Evolutionary conservation across 2,329 filamentous ascomycete genomes (phyloP), one percentile per base, ranked within the genome.

Genomic region (Chalaropsis thielavioides): DNA sequence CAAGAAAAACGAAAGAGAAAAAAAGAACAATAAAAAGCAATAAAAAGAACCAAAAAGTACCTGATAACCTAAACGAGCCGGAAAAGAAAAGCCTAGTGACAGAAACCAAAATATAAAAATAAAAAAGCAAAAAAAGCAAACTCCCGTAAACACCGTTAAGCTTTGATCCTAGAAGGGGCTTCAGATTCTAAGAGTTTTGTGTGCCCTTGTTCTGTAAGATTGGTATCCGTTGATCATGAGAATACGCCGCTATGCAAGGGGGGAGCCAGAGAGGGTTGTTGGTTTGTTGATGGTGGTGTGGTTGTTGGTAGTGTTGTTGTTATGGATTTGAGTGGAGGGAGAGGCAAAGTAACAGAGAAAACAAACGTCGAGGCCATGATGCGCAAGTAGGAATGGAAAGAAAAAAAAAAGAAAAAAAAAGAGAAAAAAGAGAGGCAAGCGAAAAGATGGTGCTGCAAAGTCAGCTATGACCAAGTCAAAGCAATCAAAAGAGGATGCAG

Each of bases 111-210:
- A 51, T 51, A 35, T 31, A 51, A 63, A 49, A 60, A 27, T 38
- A 60, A 51, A 49, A n/a, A 40, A 61, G 27, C 51, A 58, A 59
- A 51, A 49, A n/a, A 40, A 61, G 27, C 51, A 58, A 59, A 65
- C 41, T 40, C 61, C 61, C 61, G 54, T 51, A 22, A 62, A 62
- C 61, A 62, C 61, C 61, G 61, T 62, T 51, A 27, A 62, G 61
- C 46, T 62, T 35, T 54, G 44, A 46, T 17, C 59, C 51, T 58
- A 64, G 62, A 24, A 27, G 27, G 44, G 51, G 62, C 40, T 58
- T 64, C 62, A 46, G 31, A 49, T 62, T 58, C 54, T 58, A 58
- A 35, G 31, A n/a, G 54, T 62, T 62, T 46, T 62, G 41, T 8
- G 15, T 46, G 35, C 38, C 58, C 27, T 62, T 35, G 43, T 62